Conservation (phyloP, 352 stramenopile genomes). For the Pythium myriotylum region DNA sequence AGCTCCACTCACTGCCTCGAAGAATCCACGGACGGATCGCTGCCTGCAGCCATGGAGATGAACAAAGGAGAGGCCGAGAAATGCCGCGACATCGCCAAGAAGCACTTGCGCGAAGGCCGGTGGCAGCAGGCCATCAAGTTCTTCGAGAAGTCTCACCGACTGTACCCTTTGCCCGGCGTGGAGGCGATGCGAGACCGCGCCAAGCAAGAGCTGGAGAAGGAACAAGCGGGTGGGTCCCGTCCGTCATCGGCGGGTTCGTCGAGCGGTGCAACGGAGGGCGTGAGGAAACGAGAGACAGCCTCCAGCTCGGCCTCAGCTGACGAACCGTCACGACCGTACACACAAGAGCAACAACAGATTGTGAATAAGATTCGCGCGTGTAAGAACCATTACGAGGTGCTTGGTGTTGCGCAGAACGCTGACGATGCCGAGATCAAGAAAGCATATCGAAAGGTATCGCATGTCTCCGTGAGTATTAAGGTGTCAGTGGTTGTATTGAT, state of each 20-base stretch:
- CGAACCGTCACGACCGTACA: constrained; percentile 60
- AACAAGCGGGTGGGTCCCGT: constrained; percentile 41
- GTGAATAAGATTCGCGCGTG: constrained; percentile 88
- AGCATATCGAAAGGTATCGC: constrained; percentile 86
- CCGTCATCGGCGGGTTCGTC: constrained; percentile 17
- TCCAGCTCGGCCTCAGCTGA: constrained; percentile 40
- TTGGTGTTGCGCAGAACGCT: constrained; percentile 68
- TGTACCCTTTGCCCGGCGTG: constrained; percentile 87
- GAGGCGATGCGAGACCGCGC: constrained; percentile 80
- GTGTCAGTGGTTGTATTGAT: neutral
- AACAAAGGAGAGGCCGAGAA: constrained; percentile 93
- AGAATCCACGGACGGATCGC: too few relatives aligned
- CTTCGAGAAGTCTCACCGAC: constrained; percentile 91
- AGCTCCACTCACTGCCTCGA: neutral
- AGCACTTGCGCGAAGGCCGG: constrained; percentile 82
- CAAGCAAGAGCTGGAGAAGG: constrained; percentile 54
- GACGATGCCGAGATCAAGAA: constrained; percentile 91
- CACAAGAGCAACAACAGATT: constrained; percentile 78
- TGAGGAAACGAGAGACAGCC: constrained; percentile 35
- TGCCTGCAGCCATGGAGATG: constrained; percentile 75
- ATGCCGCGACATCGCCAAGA: constrained; percentile 90
- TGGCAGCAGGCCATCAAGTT: constrained; percentile 91
- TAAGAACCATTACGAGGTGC: constrained; percentile 90
- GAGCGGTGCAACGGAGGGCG: constrained; percentile 30
- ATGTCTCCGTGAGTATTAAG: constrained; percentile 1